Evolutionary conservation across 2,329 filamentous ascomycete genomes (phyloP).

Genomic region (Verticillium tricorpus): DNA sequence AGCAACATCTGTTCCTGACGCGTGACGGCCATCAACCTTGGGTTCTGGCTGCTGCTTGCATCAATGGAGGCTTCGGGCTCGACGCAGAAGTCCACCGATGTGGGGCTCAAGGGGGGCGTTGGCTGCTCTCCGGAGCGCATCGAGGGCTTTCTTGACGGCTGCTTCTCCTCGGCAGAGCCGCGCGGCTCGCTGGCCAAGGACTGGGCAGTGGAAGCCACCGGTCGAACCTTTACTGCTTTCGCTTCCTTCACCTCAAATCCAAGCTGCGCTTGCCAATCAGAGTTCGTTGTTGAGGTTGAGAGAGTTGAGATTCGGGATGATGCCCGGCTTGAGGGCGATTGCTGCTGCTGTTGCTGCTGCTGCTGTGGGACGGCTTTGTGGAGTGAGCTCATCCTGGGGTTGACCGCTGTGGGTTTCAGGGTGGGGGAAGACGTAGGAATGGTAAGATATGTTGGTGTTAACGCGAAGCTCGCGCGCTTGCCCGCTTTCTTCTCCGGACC

Average conservation of each 20-base stretch:
- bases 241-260: slow-evolving; percentile 30
- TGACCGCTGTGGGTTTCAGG: slow-evolving; percentile 14
- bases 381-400: slow-evolving; percentile 24
- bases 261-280: slow-evolving; percentile 13
- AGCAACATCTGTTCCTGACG: slow-evolving; percentile 55
- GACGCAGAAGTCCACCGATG: slow-evolving; percentile 43
- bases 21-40: slow-evolving; percentile 53
- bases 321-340: slow-evolving; percentile 10
- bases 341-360: background rate
- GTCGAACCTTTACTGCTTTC: slow-evolving; percentile 31
- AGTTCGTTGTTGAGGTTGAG: slow-evolving; percentile 30
- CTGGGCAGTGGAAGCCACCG: slow-evolving; percentile 12
- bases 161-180: background rate
- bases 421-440: slow-evolving; percentile 27
- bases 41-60: slow-evolving; percentile 16
- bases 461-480: slow-evolving; percentile 34
- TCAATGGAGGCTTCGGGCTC: slow-evolving; percentile 32
- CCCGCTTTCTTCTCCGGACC: slow-evolving; percentile 22
- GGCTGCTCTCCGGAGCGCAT: slow-evolving; percentile 31
- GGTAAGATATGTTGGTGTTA: slow-evolving; percentile 36
- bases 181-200: background rate
- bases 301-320: slow-evolving; percentile 31
- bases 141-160: background rate
- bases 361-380: slow-evolving; percentile 9
- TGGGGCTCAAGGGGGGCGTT: slow-evolving; percentile 48